phyloP scores from a whole-genome alignment of 139 green algal genomes.

The Volvox reticuliferus region DNA sequence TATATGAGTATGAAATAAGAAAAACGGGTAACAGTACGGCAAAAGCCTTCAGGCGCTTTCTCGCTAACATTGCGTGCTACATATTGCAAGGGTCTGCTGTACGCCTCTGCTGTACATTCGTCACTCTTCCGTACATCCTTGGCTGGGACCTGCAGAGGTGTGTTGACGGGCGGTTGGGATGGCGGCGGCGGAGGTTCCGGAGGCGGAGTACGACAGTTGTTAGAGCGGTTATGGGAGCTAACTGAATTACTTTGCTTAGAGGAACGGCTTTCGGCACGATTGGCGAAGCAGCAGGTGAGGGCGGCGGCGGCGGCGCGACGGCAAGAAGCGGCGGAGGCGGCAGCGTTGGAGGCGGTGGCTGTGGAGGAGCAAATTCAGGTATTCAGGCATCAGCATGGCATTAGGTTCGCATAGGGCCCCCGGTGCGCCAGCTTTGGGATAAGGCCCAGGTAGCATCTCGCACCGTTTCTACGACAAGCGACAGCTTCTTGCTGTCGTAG shows the following conservation, averaged over 20 bases:
- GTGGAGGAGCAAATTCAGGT: background rate
- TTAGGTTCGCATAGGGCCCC: too few species aligned
- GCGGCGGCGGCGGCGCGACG: conserved; percentile 6
- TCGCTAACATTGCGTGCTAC: too few species aligned
- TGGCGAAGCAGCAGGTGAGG: conserved; percentile 20
- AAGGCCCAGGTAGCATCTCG: too few species aligned
- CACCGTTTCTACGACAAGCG: too few species aligned
- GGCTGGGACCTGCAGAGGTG: conserved; percentile 27
- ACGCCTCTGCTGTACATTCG: too few species aligned
- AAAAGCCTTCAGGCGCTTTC: too few species aligned
- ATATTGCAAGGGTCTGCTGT: too few species aligned
- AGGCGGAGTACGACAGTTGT: conserved; percentile 16
- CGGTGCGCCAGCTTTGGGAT: too few species aligned
- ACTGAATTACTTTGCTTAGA: background rate
- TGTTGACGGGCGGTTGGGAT: conserved; percentile 54
- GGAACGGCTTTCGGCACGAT: background rate
- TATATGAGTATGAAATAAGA: too few species aligned
- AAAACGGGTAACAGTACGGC: too few species aligned
- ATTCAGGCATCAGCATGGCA: too few species aligned
- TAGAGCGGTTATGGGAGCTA: conserved; percentile 25
- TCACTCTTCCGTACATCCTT: background rate
- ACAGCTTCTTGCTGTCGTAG: too few species aligned
- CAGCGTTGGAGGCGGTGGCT: background rate
- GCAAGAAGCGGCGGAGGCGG: background rate
- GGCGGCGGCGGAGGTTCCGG: background rate